Percentiles rank a stretch among this genome's conserved stretches.
phyloP scores from a whole-genome alignment of 768 basidiomycete genomes.

The Gelatoporia subvermispora region DNA sequence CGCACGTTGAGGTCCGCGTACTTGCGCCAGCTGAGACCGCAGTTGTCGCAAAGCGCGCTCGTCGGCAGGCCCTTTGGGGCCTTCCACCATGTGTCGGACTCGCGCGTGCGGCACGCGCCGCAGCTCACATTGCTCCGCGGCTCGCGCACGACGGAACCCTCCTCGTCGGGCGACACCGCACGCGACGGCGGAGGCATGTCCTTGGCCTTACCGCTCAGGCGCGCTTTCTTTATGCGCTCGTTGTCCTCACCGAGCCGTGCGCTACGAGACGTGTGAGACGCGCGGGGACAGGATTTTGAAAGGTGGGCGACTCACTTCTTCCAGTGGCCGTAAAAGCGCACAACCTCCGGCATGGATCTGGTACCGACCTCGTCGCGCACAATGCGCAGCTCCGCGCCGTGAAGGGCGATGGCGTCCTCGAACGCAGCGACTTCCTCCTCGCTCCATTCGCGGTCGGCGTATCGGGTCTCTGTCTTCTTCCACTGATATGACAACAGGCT shows the following conservation, averaged over 20 bases:
- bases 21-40: constrained; percentile 88
- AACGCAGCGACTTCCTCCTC: constrained; percentile 67
- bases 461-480: constrained; percentile 64
- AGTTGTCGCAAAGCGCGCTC: constrained; percentile 76
- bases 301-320: constrained; percentile 53
- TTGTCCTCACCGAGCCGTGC: constrained; percentile 68
- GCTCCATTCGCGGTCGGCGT: constrained; percentile 68
- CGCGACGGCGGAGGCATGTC: constrained; percentile 6
- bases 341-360: constrained; percentile 69
- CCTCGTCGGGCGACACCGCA: constrained; percentile 49
- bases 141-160: constrained; percentile 65
- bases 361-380: constrained; percentile 72
- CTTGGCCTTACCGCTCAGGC: constrained; percentile 23
- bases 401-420: constrained; percentile 66
- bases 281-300: background rate
- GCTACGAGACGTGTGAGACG: constrained; percentile 31
- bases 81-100: constrained; percentile 84
- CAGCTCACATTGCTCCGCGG: constrained; percentile 57
- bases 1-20: constrained; percentile 85
- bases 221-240: constrained; percentile 38
- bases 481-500: constrained; percentile 42
- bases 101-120: constrained; percentile 80
- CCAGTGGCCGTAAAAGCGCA: constrained; percentile 83
- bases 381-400: constrained; percentile 76
- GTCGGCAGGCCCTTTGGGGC: constrained; percentile 83